Evolutionary conservation across 2,329 filamentous ascomycete species (phyloP), one percentile per base, ranked within the genome.

Genomic region (Curvularia sp.): DNA sequence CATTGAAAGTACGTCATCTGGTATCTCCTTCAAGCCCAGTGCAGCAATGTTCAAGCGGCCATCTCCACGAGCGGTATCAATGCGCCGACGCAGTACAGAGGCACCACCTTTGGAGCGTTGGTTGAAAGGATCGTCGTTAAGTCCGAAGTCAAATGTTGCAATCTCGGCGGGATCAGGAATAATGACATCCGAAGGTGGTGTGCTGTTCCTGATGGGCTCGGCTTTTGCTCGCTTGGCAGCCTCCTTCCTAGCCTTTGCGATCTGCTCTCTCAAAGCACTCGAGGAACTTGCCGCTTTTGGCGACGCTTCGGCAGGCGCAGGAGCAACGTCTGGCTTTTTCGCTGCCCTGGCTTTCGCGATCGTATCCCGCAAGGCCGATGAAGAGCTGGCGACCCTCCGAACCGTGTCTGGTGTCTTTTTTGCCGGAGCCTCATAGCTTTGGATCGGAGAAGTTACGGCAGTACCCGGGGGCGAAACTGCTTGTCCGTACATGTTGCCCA

Each of bases 261-360:
- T 98, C 57, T 95, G 94, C 53, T 97, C 93, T 28, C 95, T 87
- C 26, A 99, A 78, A 0, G 93, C 89, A 13, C 85, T 83, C 0
- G 94, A 97, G 0, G 93, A 92, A 68, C 90, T 95, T 7, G 78
- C 77, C 0, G 74, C 70, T 58, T 82, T 84, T 8, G 61, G 53
- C 1, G 70, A 66, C 7, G 66, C 59, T 13, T 61, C 66, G 20
- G 46, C 38, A 5, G 59, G 48, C 2, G 50, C 53, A 5, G 61
- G 54, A 39, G 24, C 39, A 12, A 48, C 46, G 8, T 69, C 66
- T 20, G 63, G 72, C 58, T 71, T 78, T 55, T 87, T 89, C 2
- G 92, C 91, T 2, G 93, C 93, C 73, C 94, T 96, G 0, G 95
- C 94, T 68, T 93, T 94, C 38, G 93, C 92, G 62, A 98, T 97